Base-by-base conservation (phyloP, 306 rosid species). In the Prunus padus region DNA sequence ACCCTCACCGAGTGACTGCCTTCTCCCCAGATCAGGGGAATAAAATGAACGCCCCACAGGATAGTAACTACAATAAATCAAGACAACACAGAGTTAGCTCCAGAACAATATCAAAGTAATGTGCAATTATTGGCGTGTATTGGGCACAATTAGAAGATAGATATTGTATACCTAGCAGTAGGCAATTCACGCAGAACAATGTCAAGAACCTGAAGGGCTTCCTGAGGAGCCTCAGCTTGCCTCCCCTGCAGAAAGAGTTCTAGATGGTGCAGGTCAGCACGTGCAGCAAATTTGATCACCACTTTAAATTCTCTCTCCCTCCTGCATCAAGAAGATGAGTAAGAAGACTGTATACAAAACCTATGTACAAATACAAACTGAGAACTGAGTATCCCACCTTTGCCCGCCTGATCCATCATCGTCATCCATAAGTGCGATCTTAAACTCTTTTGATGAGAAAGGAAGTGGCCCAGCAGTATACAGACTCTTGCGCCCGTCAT, bases 151-250 rank as follows among this genome's bases (percentile, higher is more conserved):
- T 20, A 47, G 30, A n/a, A 31, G 14, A 23, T 9, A 71, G 30
- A 11, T 54, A 11, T 28, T 8, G 15, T 19, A 22, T 78, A 92
- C 97, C 97, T 90, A 42, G 97, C 46, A 11, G 97, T 95, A 1
- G 99, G 97, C 8, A 92, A 80, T 81, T 95, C 99, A 0, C 99
- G 97, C 31, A 95, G 85, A 69, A 95, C 99, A 77, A 95, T 95
- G 73, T 95, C 99, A 14, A 92, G 93, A 65, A 95, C 99, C 76
- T 95, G 99, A 73, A 95, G 92, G 12, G 99, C 99, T 79, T 92
- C 99, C 73, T 95, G 99, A 45, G 99, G 99, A 1, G 97, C 99
- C 81, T 95, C 99, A 23, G 97, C 87, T 80, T 95, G 97, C 76
- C 81, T 87, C 42, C 99, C 99, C 79, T 88, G 86, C 79, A 95